Evolutionary conservation across 768 basidiomycete genomes (phyloP).

Genomic region (Myochromella boudieri): DNA sequence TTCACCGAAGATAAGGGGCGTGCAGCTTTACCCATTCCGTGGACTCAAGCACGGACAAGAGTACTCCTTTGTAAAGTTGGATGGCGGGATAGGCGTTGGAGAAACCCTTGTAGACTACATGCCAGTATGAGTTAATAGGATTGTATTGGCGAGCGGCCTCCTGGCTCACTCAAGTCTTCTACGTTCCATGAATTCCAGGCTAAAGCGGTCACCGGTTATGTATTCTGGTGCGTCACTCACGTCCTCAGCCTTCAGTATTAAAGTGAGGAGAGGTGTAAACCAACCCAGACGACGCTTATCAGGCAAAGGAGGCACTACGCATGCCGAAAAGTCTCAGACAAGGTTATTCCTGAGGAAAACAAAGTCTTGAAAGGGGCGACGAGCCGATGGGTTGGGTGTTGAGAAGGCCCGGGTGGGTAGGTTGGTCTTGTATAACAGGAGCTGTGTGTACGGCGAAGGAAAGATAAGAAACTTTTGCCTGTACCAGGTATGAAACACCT

Average conservation of each 20-base stretch:
- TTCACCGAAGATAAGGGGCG: too few species aligned
- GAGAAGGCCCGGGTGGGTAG: conserved; percentile 88
- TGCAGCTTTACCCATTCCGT: conserved; percentile 99
- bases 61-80: conserved; percentile 91
- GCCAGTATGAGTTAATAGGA: conserved; percentile 1
- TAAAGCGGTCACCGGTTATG: conserved; percentile 96
- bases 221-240: conserved; percentile 62
- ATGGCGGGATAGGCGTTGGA: conserved; percentile 88
- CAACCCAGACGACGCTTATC: conserved; percentile 94
- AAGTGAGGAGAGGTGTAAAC: conserved; percentile 25
- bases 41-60: conserved; percentile 90
- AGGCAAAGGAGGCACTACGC: conserved; percentile 95
- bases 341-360: conserved; percentile 90
- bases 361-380: conserved; percentile 96
- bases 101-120: conserved; percentile 84
- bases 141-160: conserved; percentile 3
- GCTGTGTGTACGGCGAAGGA: conserved; percentile 2
- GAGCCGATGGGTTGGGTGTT: conserved; percentile 65
- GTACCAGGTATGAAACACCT: conserved; percentile 92
- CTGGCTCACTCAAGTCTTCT: conserved; percentile 77
- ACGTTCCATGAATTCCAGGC: conserved; percentile 95
- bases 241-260: background rate
- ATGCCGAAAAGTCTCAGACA: conserved; percentile 90
- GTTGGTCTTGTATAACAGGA: conserved; percentile 67
- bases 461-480: conserved; percentile 66